phyloP scores from a whole-genome alignment of 2,329 filamentous ascomycete species.

The Aspergillus alliaceus region DNA sequence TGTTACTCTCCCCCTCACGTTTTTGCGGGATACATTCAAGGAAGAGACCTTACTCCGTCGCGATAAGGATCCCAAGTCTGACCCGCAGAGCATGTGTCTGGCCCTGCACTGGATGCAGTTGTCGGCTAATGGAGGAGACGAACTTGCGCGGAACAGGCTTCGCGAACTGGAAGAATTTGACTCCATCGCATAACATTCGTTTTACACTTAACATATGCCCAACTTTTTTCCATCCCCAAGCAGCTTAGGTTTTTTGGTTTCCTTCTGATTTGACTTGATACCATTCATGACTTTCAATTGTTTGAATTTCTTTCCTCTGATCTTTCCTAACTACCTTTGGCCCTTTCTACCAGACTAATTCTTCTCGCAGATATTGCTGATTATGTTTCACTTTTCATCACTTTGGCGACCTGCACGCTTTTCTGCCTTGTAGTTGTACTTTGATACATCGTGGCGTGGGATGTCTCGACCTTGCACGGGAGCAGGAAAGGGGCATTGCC shows the following conservation, averaged over 20 bases:
- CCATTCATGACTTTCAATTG: constrained; percentile 2
- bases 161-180: constrained; percentile 68
- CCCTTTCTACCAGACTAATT: neutral
- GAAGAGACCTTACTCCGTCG: constrained; percentile 73
- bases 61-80: constrained; percentile 66
- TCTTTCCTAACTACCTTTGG: neutral
- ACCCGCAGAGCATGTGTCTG: constrained; percentile 87
- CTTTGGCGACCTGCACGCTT: neutral
- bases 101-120: constrained; percentile 97
- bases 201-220: constrained; percentile 25
- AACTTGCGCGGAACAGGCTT: constrained; percentile 78
- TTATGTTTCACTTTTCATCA: neutral
- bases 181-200: constrained; percentile 49
- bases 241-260: neutral
- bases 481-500: neutral
- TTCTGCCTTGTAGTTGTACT: neutral
- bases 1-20: constrained; percentile 79
- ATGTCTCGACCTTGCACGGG: neutral
- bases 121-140: constrained; percentile 81
- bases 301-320: constrained; percentile 11
- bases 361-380: neutral
- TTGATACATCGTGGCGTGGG: neutral
- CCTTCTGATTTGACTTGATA: constrained; percentile 16
- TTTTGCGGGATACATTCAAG: constrained; percentile 86
- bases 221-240: constrained; percentile 24